Evolutionary conservation across 441 rosid genomes (phyloP).

Genomic region (Geranium incanum): DNA sequence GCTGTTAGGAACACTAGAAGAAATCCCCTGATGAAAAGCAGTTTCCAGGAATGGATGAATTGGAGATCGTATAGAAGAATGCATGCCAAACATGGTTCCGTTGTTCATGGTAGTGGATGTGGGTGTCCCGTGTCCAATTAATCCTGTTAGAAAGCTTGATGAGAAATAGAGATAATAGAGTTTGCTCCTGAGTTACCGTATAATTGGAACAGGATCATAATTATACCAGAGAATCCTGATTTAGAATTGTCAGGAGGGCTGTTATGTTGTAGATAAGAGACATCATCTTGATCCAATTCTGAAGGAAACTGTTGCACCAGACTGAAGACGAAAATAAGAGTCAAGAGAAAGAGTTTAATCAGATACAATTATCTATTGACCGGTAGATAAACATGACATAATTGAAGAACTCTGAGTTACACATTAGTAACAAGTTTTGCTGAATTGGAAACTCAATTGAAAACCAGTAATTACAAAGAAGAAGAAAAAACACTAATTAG

Average conservation of each 20-base stretch:
- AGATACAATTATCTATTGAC: conserved; percentile 10
- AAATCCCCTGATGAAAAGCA: conserved; percentile 36
- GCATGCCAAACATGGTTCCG: conserved; percentile 28
- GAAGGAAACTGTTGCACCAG: conserved; percentile 30
- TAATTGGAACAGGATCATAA: conserved; percentile 11
- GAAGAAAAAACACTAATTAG: not conserved
- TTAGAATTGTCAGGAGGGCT: conserved; percentile 32
- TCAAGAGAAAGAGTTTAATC: not conserved
- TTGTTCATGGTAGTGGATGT: conserved; percentile 26
- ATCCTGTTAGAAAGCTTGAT: conserved; percentile 28
- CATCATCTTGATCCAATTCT: conserved; percentile 29
- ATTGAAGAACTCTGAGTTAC: not conserved
- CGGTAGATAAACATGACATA: conserved; percentile 6
- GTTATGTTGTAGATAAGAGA: conserved; percentile 27
- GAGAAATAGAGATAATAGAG: conserved; percentile 16
- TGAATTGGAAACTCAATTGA: not conserved
- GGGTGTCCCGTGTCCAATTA: conserved; percentile 29
- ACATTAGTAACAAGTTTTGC: not conserved
- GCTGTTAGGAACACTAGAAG: conserved; percentile 44
- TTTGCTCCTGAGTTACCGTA: not conserved
- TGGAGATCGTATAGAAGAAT: conserved; percentile 28
- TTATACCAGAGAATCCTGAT: conserved; percentile 37
- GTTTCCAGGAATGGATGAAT: conserved; percentile 27
- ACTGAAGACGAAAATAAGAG: conserved; percentile 28
- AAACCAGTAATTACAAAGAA: not conserved